Evolutionary conservation across 768 basidiomycete genomes (phyloP), one percentile per base, ranked within the genome.

Genomic region (Inosperma sp.): DNA sequence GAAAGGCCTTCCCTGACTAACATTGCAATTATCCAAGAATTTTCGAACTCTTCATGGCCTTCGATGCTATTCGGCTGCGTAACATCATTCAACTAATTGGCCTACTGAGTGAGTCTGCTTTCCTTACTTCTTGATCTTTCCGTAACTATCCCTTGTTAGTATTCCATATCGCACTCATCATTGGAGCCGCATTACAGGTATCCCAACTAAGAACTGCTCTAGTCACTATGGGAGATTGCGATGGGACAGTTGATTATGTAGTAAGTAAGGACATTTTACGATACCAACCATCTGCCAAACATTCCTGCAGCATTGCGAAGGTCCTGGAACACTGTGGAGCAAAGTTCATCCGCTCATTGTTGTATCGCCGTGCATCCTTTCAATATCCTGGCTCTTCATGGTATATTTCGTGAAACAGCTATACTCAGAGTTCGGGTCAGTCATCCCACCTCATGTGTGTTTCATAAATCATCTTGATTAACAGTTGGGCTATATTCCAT

Each of bases 401-500:
- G 62, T 84, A 16, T 88, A 81, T 68, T 86, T 78, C 71, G 74
- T 86, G 54, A 82, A 77, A 58, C 68, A 82, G 58, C 76, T 93
- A 4, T 93, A 84, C 57, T 75, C 70, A 37, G 90, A 93, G 68
- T 93, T 93, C 62, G 90, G 90, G 89, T 90, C 64, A 48, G 83
- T 26, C 40, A 22, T 37, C 35, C 31, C 34, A 12, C 4, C 30
- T 47, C 12, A 49, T n/a, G 10, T 29, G 14, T 7, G 8, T 16
- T 29, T 36, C 22, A n/a, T 21, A 49, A n/a, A 53, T 62, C 16
- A 49, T 52, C 26, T 46, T 13, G 17, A 40, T 14, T 35, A 21
- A 12, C 55, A 91, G 89, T 36, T 93, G 90, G 91, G 88, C 87
- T 33, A 87, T 93, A 61, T 93, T 93, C 73, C 90, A 91, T 61